These are phyloP conservation scores for Pittosporum tobira DNA, from an alignment of 129 eudicot species.

Conservation along the genomic window DNA sequence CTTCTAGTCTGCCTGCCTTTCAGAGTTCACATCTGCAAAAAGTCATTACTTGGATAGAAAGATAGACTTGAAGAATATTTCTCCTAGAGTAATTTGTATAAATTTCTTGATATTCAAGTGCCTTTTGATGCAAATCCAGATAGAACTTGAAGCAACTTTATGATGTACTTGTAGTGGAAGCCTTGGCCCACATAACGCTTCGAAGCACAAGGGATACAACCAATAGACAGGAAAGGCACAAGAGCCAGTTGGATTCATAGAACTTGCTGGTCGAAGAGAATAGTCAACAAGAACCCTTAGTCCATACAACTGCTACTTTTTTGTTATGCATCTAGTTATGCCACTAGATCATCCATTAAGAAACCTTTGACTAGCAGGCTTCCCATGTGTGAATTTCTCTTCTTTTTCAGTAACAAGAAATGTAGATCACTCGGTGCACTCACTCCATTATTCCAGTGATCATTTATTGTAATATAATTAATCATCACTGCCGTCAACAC, in stretches of 20 bases:
- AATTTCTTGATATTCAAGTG: not conserved
- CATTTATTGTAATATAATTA: not conserved
- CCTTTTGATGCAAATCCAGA: conserved; percentile 17
- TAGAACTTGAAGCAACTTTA: not conserved
- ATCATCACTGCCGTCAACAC: conserved; percentile 8
- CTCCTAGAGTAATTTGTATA: conserved; percentile 8
- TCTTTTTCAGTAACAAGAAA: not conserved
- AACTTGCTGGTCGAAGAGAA: not conserved
- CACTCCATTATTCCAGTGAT: conserved; percentile 7
- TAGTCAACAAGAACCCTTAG: conserved; percentile 1
- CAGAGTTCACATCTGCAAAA: conserved; percentile 13
- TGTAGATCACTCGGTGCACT: conserved; percentile 5
- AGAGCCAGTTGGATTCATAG: conserved; percentile 5
- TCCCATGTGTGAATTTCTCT: not conserved
- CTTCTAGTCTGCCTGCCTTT: not conserved
- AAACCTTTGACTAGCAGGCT: conserved; percentile 2
- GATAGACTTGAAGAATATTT: not conserved
- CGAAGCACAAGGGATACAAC: conserved; percentile 16
- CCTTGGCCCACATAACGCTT: not conserved
- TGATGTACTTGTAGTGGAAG: conserved; percentile 3
- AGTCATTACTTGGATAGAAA: conserved; percentile 2
- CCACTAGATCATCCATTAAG: not conserved
- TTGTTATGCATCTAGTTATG: not conserved
- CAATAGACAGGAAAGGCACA: conserved; percentile 8
- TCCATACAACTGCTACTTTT: conserved; percentile 15